phyloP scores from a whole-genome alignment of 805 yeast genomes.

The Saccharomycopsis olivae region DNA sequence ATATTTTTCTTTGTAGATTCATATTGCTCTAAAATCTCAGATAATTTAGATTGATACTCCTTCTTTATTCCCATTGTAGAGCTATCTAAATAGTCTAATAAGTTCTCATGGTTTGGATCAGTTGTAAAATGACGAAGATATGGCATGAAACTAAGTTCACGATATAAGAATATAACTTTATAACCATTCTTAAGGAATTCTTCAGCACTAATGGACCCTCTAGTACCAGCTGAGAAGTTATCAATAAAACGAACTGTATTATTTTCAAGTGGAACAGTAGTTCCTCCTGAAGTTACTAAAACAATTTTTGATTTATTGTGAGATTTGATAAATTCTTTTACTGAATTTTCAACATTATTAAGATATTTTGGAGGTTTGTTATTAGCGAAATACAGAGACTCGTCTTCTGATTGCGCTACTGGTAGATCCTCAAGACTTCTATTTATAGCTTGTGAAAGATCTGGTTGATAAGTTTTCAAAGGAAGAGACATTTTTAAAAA shows the following conservation, averaged over 20 bases:
- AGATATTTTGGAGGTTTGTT: constrained; percentile 72
- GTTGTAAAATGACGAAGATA: constrained; percentile 75
- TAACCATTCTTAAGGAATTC: constrained; percentile 77
- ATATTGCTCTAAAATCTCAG: constrained; percentile 31
- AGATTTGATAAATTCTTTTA: constrained; percentile 28
- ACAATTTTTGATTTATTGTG: constrained; percentile 41
- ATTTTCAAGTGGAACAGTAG: constrained; percentile 94
- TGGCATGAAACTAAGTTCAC: constrained; percentile 87
- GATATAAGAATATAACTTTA: constrained; percentile 84
- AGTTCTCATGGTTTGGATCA: constrained; percentile 36
- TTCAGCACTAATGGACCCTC: constrained; percentile 96
- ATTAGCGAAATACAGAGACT: constrained; percentile 61
- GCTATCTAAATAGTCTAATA: constrained; percentile 62
- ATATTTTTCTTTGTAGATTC: constrained; percentile 20
- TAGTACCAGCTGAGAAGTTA: constrained; percentile 93
- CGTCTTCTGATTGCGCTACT: constrained; percentile 61
- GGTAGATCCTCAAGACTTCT: constrained; percentile 57
- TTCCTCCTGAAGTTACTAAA: constrained; percentile 91
- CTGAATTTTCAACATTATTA: constrained; percentile 43
- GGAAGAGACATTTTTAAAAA: constrained; percentile 1
- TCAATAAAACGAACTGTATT: constrained; percentile 96
- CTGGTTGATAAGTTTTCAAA: constrained; percentile 33
- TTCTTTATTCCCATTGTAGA: constrained; percentile 52
- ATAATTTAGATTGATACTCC: constrained; percentile 51
- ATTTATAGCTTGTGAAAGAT: constrained; percentile 65